A percentile compares a stretch with the other conserved stretches of the same genome.
These are phyloP conservation scores for Moricandia arvensis DNA, from an alignment of 345 rosid genomes.

Conservation along the genomic window DNA sequence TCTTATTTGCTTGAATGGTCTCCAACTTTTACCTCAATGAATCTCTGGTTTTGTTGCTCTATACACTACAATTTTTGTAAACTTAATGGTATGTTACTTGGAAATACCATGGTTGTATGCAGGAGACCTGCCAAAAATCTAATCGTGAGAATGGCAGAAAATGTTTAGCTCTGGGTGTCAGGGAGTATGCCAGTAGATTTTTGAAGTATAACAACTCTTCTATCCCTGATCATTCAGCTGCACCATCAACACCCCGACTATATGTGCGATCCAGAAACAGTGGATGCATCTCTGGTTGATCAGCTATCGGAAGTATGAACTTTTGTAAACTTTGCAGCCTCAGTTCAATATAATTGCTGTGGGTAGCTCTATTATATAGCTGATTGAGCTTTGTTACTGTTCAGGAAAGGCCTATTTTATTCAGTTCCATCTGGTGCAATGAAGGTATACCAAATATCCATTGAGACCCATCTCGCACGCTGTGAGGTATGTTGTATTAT, in stretches of 20 bases:
- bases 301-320: constrained; percentile 77
- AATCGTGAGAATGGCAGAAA: constrained; percentile 39
- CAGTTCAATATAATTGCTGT: constrained; percentile 4
- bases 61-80: constrained; percentile 8
- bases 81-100: constrained; percentile 4
- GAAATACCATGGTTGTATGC: constrained; percentile 28
- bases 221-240: constrained; percentile 56
- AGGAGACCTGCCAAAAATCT: constrained; percentile 54
- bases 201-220: constrained; percentile 56
- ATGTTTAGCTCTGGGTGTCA: constrained; percentile 43
- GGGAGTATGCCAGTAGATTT: constrained; percentile 78
- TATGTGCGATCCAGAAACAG: constrained; percentile 50
- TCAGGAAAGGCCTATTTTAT: constrained; percentile 95
- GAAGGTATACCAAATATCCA: constrained; percentile 71
- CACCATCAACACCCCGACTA: constrained; percentile 61
- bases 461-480: constrained; percentile 65
- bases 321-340: constrained; percentile 5
- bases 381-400: constrained; percentile 28
- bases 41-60: constrained; percentile 12
- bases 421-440: constrained; percentile 29
- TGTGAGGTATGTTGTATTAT: constrained; percentile 34
- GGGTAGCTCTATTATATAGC: constrained; percentile 8
- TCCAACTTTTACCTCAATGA: not conserved
- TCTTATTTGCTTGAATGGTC: constrained; percentile 1
- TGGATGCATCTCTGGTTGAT: constrained; percentile 66